Evolutionary conservation across 2,329 filamentous ascomycete genomes (phyloP).

Genomic region (Raffaelea deltoideospora): DNA sequence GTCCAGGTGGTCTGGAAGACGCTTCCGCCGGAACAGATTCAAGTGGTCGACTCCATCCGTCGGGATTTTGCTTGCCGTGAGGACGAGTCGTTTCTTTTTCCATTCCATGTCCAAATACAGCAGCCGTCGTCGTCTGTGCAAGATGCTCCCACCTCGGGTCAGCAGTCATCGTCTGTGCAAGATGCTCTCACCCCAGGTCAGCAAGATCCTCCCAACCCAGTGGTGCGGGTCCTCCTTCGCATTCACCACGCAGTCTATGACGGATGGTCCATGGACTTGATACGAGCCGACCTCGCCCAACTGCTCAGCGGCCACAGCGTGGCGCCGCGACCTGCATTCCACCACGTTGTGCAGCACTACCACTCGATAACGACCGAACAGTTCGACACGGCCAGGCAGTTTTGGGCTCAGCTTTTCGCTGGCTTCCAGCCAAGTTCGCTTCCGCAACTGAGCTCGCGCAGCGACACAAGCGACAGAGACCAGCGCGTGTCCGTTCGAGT

Average conservation of each 20-base stretch:
- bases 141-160: too few relatives aligned
- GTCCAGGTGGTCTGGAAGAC: slow-evolving; percentile 49
- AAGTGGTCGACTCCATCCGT: slow-evolving; percentile 19
- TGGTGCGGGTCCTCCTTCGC: slow-evolving; percentile 29
- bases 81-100: slow-evolving; percentile 30
- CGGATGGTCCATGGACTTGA: slow-evolving; percentile 77
- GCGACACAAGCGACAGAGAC: background rate
- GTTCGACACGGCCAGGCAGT: slow-evolving; percentile 33
- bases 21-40: slow-evolving; percentile 27
- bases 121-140: background rate
- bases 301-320: slow-evolving; percentile 23
- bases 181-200: too few relatives aligned
- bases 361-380: slow-evolving; percentile 10
- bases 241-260: slow-evolving; percentile 81
- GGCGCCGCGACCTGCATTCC: slow-evolving; percentile 40
- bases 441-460: slow-evolving; percentile 38
- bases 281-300: slow-evolving; percentile 49
- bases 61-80: slow-evolving; percentile 24
- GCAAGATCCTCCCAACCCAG: too few relatives aligned
- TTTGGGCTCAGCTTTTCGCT: slow-evolving; percentile 55
- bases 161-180: background rate
- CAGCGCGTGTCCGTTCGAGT: slow-evolving; percentile 5
- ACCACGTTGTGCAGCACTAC: slow-evolving; percentile 38
- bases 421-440: slow-evolving; percentile 37
- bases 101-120: slow-evolving; percentile 45